Evolutionary conservation across 331 rosid species (phyloP).

Genomic region (Rosa hybrid): DNA sequence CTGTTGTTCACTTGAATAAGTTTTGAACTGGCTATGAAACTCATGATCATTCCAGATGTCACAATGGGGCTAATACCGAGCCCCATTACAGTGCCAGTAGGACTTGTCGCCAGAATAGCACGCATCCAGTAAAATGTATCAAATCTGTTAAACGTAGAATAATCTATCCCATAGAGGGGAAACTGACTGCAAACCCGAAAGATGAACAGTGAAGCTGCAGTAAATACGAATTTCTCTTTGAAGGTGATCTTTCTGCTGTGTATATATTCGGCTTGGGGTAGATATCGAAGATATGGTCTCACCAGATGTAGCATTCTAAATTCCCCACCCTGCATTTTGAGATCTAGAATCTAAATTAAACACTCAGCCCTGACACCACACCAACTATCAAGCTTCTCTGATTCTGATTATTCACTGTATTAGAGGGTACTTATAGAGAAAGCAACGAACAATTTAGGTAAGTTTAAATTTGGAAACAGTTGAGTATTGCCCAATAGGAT

Average conservation of each 20-base stretch:
- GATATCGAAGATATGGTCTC: not conserved
- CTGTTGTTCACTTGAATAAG: not conserved
- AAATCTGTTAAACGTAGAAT: not conserved
- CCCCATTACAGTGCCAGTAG: not conserved
- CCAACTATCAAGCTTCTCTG: not conserved
- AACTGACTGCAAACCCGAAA: not conserved
- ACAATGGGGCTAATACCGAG: not conserved
- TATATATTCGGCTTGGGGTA: not conserved
- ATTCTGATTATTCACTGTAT: not conserved
- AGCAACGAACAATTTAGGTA: not conserved
- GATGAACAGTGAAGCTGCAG: not conserved
- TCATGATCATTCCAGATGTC: not conserved
- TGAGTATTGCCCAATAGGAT: not conserved
- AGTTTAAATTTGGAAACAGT: not conserved
- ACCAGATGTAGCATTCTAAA: not conserved
- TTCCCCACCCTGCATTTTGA: not conserved
- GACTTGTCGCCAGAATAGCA: not conserved
- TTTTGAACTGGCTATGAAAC: not conserved
- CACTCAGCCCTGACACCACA: not conserved
- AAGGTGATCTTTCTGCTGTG: not conserved
- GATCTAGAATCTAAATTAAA: not conserved
- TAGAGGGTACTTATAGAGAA: not conserved
- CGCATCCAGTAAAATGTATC: not conserved
- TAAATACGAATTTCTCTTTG: not conserved
- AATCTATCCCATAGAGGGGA: not conserved